Percentiles rank a stretch among this genome's conserved stretches.
Evolutionary conservation across 352 stramenopile genomes (phyloP).

Genomic region (Phytophthora ramorum): DNA sequence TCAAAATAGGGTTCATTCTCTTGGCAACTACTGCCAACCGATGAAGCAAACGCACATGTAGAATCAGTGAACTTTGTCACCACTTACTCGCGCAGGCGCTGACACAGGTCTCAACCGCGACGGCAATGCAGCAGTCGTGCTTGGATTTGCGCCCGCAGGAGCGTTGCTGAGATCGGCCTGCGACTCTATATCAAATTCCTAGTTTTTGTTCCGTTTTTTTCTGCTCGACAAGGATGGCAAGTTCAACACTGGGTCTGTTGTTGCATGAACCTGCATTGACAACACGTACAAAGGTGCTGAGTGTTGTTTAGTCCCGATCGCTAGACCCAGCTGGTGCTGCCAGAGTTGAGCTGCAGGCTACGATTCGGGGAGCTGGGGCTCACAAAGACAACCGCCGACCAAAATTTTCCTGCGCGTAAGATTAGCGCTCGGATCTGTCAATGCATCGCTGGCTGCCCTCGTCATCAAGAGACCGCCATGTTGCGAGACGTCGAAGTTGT

Average conservation of each 20-base stretch:
- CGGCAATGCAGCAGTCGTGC: conserved; percentile 4
- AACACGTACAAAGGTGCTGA: not conserved
- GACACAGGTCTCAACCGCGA: conserved; percentile 5
- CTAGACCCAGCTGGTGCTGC: conserved; percentile 12
- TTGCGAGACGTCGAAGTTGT: conserved; percentile 8
- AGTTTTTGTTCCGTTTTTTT: conserved; percentile 8
- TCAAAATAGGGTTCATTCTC: not conserved
- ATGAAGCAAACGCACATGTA: too few species aligned
- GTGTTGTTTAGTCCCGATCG: conserved; percentile 6
- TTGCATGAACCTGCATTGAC: conserved; percentile 4
- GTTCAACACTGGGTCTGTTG: conserved; percentile 10
- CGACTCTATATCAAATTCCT: conserved; percentile 24
- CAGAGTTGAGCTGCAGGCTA: conserved; percentile 23
- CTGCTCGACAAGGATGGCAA: conserved; percentile 19
- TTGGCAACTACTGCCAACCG: too few species aligned
- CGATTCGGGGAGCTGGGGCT: conserved; percentile 7
- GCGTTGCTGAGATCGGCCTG: conserved; percentile 12
- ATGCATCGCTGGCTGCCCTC: not conserved
- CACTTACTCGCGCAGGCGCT: conserved; percentile 1
- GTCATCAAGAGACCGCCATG: not conserved
- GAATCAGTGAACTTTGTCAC: not conserved
- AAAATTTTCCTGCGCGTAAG: conserved; percentile 15
- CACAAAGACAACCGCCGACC: too few species aligned
- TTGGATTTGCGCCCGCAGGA: conserved; percentile 16
- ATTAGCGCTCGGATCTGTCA: conserved; percentile 23